Conservation (phyloP, 768 basidiomycete genomes). For the Gloeophyllum trabeum region DNA sequence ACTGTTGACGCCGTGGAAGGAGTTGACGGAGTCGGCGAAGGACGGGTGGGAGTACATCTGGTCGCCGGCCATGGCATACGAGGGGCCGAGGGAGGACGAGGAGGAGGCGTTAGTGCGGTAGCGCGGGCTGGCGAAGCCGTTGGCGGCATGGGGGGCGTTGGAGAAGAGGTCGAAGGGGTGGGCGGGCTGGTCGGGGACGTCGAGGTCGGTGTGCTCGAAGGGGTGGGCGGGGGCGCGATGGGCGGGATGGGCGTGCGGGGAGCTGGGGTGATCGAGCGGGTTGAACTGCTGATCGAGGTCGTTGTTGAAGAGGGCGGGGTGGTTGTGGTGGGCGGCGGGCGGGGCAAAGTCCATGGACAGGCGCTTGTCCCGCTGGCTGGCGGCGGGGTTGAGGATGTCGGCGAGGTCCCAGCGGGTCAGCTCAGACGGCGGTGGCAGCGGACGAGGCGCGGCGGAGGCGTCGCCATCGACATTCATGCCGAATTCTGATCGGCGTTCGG, state of each 20-base stretch:
- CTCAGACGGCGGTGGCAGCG: conserved; percentile 21
- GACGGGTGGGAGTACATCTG: conserved; percentile 45
- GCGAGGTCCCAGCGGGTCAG: conserved; percentile 28
- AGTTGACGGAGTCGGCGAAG: conserved; percentile 48
- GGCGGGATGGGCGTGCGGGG: conserved; percentile 18
- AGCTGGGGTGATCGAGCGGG: conserved; percentile 27
- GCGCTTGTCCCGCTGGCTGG: conserved; percentile 25
- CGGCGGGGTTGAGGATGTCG: conserved; percentile 35
- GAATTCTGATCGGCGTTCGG: conserved; percentile 52
- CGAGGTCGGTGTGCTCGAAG: conserved; percentile 47
- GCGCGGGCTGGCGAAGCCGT: conserved; percentile 41
- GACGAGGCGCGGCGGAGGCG: conserved; percentile 22
- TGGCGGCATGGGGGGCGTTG: conserved; percentile 21
- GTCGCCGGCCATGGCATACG: conserved; percentile 44
- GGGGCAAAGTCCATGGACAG: conserved; percentile 46
- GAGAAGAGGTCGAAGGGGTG: conserved; percentile 53
- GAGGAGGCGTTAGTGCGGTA: conserved; percentile 68
- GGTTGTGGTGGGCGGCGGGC: conserved; percentile 16
- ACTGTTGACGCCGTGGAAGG: conserved; percentile 40
- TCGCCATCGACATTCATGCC: conserved; percentile 17
- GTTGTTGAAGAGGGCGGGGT: conserved; percentile 35
- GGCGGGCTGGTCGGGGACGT: conserved; percentile 37
- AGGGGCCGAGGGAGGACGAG: conserved; percentile 52
- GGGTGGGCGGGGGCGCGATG: conserved; percentile 25
- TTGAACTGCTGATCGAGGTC: conserved; percentile 50